These are phyloP conservation scores for Auricularia auricula-judae DNA, from an alignment of 768 basidiomycete species.

Conservation along the genomic window DNA sequence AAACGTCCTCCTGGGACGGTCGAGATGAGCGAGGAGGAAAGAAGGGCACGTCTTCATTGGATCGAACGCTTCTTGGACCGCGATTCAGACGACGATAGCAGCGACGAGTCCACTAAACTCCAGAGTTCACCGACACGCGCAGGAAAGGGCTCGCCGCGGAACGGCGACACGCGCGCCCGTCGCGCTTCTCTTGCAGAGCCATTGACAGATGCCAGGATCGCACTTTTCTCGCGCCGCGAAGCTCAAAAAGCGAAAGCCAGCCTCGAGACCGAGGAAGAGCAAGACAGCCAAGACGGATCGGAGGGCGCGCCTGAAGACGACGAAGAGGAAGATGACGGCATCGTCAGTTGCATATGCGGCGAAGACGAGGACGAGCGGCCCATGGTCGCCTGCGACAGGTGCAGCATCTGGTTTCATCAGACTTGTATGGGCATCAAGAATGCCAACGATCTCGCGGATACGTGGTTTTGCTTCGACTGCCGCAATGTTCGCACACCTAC, in stretches of 20 bases:
- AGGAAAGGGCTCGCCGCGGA: background rate
- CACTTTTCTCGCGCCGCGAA: conserved; percentile 60
- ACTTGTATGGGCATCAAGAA: conserved; percentile 63
- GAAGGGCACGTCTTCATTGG: conserved; percentile 49
- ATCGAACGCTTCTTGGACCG: conserved; percentile 66
- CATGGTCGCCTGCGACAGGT: conserved; percentile 74
- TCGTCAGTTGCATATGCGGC: conserved; percentile 52
- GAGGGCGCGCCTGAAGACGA: conserved; percentile 19
- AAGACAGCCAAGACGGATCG: background rate
- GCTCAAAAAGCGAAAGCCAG: conserved; percentile 51
- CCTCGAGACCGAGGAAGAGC: conserved; percentile 24
- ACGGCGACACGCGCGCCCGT: background rate
- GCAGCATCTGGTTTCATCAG: conserved; percentile 74
- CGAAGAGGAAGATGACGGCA: conserved; percentile 35
- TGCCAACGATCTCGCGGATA: conserved; percentile 59
- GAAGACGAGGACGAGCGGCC: conserved; percentile 61
- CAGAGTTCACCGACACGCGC: background rate
- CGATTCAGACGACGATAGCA: conserved; percentile 36
- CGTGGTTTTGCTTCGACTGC: conserved; percentile 64
- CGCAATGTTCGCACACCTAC: background rate
- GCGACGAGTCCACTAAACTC: conserved; percentile 5
- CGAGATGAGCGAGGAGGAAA: conserved; percentile 23
- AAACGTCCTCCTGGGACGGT: conserved; percentile 13
- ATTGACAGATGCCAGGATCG: conserved; percentile 52
- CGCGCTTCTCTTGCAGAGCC: background rate